Evolutionary conservation across 306 rosid species (phyloP), one percentile per base, ranked within the genome.

Genomic region (Dalbergia oliveri): DNA sequence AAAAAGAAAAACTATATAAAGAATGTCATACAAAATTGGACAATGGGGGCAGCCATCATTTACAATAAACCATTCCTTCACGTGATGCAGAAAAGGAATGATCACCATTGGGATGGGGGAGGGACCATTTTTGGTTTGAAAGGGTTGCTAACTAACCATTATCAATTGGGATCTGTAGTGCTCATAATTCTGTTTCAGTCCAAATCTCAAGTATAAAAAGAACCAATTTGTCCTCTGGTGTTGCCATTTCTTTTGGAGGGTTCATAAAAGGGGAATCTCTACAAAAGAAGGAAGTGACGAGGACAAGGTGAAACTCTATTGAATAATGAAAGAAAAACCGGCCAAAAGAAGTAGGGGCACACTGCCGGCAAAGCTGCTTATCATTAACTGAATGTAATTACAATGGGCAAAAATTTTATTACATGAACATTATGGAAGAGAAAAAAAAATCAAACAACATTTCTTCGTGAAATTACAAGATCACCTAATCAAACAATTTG

Each of bases 361-460:
- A 71, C 51, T 39, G 87, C 85, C 49, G 68, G 86, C 83, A 69
- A 72, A 82, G 86, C 81, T 80, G 89, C 80, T 86, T 83, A 82
- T 86, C 88, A 75, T 82, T 81, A 73, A 84, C 87, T 86, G 61
- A 77, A 81, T 78, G 77, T 83, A 73, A 75, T 80, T 79, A 87
- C 88, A 84, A 80, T 47, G 82, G 49, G 83, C 60, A 60, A 69
- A 60, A 69, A 33, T 63, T 86, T 86, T 86, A 16, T 54, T 89
- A 89, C 92, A 87, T 85, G 83, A 87, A 89, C 83, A 81, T 80
- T 85, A 79, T 75, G 80, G 54, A 14, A 50, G n/a, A 4, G 18
- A 14, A 63, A 63, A 79, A 84, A 86, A 84, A 86, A 57, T 84
- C 75, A 87, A 89, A 51, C 76, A 60, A 63, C 78, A 65, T 79